Base-by-base conservation (phyloP, 768 basidiomycete genomes). In the Suillus occidentalis region DNA sequence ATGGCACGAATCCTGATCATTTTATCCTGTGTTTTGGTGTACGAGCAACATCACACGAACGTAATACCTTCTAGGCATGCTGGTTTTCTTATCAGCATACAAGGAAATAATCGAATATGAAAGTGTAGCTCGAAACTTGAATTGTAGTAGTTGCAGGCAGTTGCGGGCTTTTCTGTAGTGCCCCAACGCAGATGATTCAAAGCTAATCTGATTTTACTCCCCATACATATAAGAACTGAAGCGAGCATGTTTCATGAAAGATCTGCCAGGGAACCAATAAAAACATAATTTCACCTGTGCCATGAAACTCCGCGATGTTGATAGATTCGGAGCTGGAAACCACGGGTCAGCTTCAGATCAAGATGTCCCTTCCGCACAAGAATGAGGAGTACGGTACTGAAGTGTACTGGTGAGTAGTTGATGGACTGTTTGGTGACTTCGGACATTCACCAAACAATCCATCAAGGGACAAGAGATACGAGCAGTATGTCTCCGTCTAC, bases 371-470 rank as follows among this genome's bases (percentile, higher is more conserved):
- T 18, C 89, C 90, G 6, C 71, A 76, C n/a, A 84, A 82, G 67
- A 91, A 91, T 73, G 85, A 88, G 66, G 84, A 89, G 65, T 92
- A 91, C 66, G 83, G 86, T 6, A 86, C 85, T 3, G 88, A 82
- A 69, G 82, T 85, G 58, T 92, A 91, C 68, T 92, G 90, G 90
- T 88, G 66, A 72, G 82, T 68, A 36, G 40, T 39, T n/a, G 34
- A 31, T 31, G 31, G 31, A 31, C 4, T 4, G 31, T 4, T 4
- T 31, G 39, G 31, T 57, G 63, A 53, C 40, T 45, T 22, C n/a
- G 42, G 36, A 39, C 4, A 4, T 31, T 18, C 28, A n/a, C 28
- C 25, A 31, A 53, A 6, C 3, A 31, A 45, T 16, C 18, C n/a
- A 47, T 25, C 52, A 65, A 91, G 91, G 91, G 82, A 92, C 75